Percentiles rank a stretch among this genome's conserved stretches.
Evolutionary conservation across 176 grass and related monocot species (phyloP).

Genomic region (Urochloa ruziziensis): DNA sequence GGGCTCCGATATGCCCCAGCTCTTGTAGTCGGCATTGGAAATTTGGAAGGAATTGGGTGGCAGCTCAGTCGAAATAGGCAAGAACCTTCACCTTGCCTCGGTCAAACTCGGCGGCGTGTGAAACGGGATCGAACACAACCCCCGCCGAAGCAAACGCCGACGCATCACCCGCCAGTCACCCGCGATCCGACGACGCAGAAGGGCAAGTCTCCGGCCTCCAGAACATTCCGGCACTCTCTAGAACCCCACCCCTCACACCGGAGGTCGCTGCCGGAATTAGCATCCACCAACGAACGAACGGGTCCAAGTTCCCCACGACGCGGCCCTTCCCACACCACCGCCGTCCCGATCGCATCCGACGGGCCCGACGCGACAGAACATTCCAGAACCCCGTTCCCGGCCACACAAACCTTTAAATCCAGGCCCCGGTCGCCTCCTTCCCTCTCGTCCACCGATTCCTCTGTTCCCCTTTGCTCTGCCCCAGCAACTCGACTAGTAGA

Average conservation of each 20-base stretch:
- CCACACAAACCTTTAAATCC: conserved; percentile 24
- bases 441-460: conserved; percentile 6
- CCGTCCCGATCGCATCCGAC: conserved; percentile 36
- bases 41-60: not conserved
- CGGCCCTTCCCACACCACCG: not conserved
- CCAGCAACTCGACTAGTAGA: not conserved
- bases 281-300: not conserved
- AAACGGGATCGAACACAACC: not conserved
- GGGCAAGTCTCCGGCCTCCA: not conserved
- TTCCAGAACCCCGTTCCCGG: conserved; percentile 41
- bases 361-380: not conserved
- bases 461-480: conserved; percentile 2
- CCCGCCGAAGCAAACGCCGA: not conserved
- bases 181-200: not conserved
- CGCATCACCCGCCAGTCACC: not conserved
- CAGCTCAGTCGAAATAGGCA: not conserved
- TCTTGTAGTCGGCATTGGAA: not conserved
- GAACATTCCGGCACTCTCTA: conserved; percentile 33
- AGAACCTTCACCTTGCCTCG: not conserved
- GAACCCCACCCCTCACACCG: not conserved
- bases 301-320: conserved; percentile 23
- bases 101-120: conserved; percentile 4
- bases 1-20: not conserved
- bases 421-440: not conserved
- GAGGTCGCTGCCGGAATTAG: conserved; percentile 10